phyloP scores from a whole-genome alignment of 2,329 filamentous ascomycete genomes.

The Diplodia mutila region DNA sequence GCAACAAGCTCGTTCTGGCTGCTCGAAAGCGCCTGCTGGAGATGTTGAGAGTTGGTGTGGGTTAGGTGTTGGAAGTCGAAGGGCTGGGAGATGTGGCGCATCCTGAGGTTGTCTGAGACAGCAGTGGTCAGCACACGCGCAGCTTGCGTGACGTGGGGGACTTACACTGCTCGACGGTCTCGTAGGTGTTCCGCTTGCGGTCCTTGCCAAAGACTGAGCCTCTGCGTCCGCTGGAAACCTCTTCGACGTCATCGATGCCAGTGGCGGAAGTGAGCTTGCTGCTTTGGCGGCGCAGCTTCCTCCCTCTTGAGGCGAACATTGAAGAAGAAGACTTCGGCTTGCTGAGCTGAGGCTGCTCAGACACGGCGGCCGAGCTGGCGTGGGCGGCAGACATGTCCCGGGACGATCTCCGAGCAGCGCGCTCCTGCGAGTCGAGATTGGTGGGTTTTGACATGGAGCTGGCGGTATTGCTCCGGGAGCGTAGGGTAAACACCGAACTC shows the following conservation, averaged over 20 bases:
- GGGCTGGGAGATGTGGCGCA: constrained; percentile 59
- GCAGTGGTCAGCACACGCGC: constrained; percentile 26
- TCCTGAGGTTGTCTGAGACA: constrained; percentile 28
- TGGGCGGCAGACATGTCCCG: constrained; percentile 33
- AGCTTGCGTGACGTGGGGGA: constrained; percentile 14
- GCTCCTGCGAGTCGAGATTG: constrained; percentile 30
- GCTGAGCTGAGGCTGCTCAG: constrained; percentile 31
- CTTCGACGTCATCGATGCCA: constrained; percentile 34
- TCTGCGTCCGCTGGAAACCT: constrained; percentile 34
- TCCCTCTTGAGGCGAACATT: constrained; percentile 33
- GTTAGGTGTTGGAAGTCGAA: constrained; percentile 68
- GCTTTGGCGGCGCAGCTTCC: constrained; percentile 41
- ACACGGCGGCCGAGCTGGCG: constrained; percentile 30
- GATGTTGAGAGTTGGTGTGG: constrained; percentile 60
- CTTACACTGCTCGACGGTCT: constrained; percentile 35
- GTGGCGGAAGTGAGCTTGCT: constrained; percentile 35
- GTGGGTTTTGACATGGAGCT: constrained; percentile 38
- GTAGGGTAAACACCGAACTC: constrained; percentile 43
- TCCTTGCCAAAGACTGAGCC: constrained; percentile 42
- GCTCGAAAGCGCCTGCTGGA: constrained; percentile 56
- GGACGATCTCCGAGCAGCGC: constrained; percentile 36
- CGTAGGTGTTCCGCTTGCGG: constrained; percentile 34
- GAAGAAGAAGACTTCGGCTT: constrained; percentile 40
- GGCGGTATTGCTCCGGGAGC: constrained; percentile 44
- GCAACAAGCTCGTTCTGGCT: constrained; percentile 57